Conservation (phyloP, 352 stramenopile genomes). For the Phytopythium ostracodes region DNA sequence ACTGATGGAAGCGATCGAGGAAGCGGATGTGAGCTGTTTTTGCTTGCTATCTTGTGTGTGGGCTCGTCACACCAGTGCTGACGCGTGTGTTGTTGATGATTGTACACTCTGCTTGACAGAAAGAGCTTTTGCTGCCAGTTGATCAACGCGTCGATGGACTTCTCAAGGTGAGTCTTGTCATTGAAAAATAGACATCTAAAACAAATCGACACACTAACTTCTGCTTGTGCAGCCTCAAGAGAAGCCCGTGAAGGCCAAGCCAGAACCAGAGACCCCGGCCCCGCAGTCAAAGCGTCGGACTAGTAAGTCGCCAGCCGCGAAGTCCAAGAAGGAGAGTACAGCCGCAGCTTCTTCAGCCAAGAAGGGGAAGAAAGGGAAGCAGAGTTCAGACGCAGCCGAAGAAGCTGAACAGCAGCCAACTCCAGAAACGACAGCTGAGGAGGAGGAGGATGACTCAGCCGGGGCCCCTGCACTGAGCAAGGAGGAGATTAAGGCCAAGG, state of each 20-base stretch:
- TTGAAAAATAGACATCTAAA: neutral
- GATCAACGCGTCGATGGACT: slow-evolving; percentile 52
- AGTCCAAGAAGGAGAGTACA: slow-evolving; percentile 34
- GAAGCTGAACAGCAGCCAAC: slow-evolving; percentile 11
- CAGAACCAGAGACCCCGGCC: slow-evolving; percentile 9
- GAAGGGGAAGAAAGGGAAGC: slow-evolving; percentile 19
- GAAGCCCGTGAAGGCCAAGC: slow-evolving; percentile 11
- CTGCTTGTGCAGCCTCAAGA: slow-evolving; percentile 10
- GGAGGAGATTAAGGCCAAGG: slow-evolving; percentile 76
- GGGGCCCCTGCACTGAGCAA: slow-evolving; percentile 42
- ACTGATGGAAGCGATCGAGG: slow-evolving; percentile 65
- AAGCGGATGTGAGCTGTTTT: slow-evolving; percentile 47
- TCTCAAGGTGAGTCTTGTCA: slow-evolving; percentile 25
- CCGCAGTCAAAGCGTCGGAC: slow-evolving; percentile 40
- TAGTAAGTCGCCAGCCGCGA: slow-evolving; percentile 30
- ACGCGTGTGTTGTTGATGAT: neutral
- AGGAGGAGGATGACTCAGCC: slow-evolving; percentile 37
- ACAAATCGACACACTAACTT: neutral
- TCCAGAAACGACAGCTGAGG: slow-evolving; percentile 7
- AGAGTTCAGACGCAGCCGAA: slow-evolving; percentile 7
- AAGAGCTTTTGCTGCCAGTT: slow-evolving; percentile 50
- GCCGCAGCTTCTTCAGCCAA: slow-evolving; percentile 9
- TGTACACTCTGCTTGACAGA: slow-evolving; percentile 20
- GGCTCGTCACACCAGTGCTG: neutral
- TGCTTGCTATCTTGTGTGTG: neutral